Base-by-base conservation (phyloP, 495 filamentous ascomycete species). In the Daldinia childiae region DNA sequence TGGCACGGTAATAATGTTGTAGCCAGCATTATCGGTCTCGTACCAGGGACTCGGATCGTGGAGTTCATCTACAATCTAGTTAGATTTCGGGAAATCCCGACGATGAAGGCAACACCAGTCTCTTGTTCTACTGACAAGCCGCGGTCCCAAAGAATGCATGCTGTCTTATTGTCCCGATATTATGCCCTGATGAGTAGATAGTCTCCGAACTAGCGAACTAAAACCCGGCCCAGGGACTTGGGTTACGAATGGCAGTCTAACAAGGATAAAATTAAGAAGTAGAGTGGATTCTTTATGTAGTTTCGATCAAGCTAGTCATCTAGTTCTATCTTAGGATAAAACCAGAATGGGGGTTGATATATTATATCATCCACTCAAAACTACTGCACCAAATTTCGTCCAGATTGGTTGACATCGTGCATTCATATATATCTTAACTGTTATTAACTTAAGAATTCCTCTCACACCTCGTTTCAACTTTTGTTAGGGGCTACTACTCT, bases 211-310 rank as follows among this genome's bases (percentile, higher is more conserved):
- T 21, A 11, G 4, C 8, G 9, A n/a, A 32, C 45, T 34, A n/a
- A 26, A 12, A 12, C 4, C 7, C 9, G 58, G 19, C 57, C 48
- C 17, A 67, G 26, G 64, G 57, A 67, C 57, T 38, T 48, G 54
- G 54, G 63, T 21, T 17, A 58, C 32, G n/a, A 19, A 48, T 4
- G 6, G 27, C 38, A 45, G 48, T 39, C 27, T 50, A 41, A 34
- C 60, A 54, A 9, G 59, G 48, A 24, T 54, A 14, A 63, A 39
- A 41, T 30, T 41, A 54, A 34, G 0, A 12, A 32, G 30, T 43
- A 41, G 14, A 43, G 36, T 59, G 36, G 57, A 8, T 17, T 30
- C 1, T 48, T 24, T 6, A 36, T 36, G 19, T 12, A 12, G 9
- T 11, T 48, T 32, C 29, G 29, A 32, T 32, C 29, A 21, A 17